Percentiles rank a stretch among this genome's conserved stretches.
Evolutionary conservation across 116 monocot genomes (phyloP).

Genomic region (Papilionanthe hybrid): DNA sequence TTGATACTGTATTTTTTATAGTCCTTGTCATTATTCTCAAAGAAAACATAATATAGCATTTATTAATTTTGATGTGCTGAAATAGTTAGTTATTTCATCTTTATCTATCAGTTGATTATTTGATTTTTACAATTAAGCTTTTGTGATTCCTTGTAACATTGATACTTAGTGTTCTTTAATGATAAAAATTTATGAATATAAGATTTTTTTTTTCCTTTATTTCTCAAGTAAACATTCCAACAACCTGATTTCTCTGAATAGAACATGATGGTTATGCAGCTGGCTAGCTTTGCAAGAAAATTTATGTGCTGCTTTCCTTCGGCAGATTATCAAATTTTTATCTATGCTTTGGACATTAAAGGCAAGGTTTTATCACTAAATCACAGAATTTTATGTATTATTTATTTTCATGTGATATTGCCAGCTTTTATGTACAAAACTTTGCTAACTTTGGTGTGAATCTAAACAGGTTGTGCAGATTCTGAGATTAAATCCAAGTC

Average conservation of each 20-base stretch:
- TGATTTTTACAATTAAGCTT: background rate
- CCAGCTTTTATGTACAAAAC: background rate
- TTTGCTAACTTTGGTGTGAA: background rate
- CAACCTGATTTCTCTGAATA: conserved; percentile 4
- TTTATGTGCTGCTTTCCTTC: conserved; percentile 28
- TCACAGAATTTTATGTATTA: background rate
- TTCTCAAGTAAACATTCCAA: background rate
- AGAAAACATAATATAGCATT: too few relatives aligned
- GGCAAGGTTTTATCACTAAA: conserved; percentile 23
- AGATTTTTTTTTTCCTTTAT: background rate
- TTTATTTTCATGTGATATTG: background rate
- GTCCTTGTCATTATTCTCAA: too few relatives aligned
- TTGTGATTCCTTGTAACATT: background rate
- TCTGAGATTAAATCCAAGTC: conserved; percentile 45
- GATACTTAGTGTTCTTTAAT: background rate
- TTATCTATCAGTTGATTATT: background rate
- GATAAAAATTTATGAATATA: background rate
- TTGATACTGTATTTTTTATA: too few relatives aligned
- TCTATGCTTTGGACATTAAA: conserved; percentile 64
- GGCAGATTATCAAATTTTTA: conserved; percentile 45
- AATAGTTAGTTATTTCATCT: too few relatives aligned
- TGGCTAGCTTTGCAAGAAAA: conserved; percentile 73
- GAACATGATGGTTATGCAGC: conserved; percentile 30
- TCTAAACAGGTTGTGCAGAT: conserved; percentile 63
- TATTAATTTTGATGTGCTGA: too few relatives aligned